Base-by-base conservation (phyloP, 805 yeast genomes). In the Pachysolen tannophilus region DNA sequence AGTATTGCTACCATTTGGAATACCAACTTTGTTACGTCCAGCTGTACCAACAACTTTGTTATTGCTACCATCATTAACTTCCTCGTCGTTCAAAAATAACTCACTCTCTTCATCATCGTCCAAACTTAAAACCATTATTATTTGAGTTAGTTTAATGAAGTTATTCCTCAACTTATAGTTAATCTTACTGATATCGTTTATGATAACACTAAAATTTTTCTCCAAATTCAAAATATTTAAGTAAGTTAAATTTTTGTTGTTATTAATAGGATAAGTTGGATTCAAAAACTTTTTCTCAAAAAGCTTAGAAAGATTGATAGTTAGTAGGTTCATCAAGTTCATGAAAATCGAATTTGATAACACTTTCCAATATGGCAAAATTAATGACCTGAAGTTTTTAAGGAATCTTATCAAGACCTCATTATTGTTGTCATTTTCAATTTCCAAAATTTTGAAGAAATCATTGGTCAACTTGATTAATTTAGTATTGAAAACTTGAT, bases 81-180 rank as follows among this genome's bases (percentile, higher is more conserved):
- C 13, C 13, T 14, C 60, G 11, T 53, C 37, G 30, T 52, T 57
- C 30, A 42, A 44, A 28, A 59, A 46, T 20, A 50, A 54, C 7
- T 55, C 55, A 24, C 56, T 40, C 21, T 58, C 63, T 28, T 58
- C 65, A 34, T 70, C 78, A 40, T 82, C 88, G 46, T 86, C 96
- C 59, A 86, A 69, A 4, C 94, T 92, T 27, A 87, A 63, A 30
- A 86, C 64, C 64, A 85, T 71, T 15, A 86, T 82, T 28, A 92
- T 68, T 53, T 90, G 97, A 0, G 95, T 86, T 5, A 86, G 76
- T 39, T 86, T 66, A 6, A 82, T 67, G 50, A 90, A 90, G 46
- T 74, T 72, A 41, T 85, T 92, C 40, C 96, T 66, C 45, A 87
- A 60, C 24, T 71, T 70, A 55, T 87, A 90, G 49, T 79, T 67